Evolutionary conservation across 169 alveolate genomes (phyloP).

Genomic region (Perkinsus chesapeaki): DNA sequence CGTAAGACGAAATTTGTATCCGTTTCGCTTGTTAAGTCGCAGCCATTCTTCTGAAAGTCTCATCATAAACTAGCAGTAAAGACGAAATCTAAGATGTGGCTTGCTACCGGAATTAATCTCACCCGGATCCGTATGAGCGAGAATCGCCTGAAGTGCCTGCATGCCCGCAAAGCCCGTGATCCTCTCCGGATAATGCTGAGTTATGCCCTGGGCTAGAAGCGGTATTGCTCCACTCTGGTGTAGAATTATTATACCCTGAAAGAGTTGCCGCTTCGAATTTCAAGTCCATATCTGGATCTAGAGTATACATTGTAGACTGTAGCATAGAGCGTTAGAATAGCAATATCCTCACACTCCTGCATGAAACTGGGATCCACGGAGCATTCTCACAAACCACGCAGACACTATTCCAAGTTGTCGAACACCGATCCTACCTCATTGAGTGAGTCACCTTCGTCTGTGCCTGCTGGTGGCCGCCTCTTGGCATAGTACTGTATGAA

Average conservation of each 20-base stretch:
- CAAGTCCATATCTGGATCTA: no score
- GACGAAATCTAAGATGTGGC: not conserved
- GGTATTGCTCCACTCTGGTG: not conserved
- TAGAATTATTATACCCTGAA: not conserved
- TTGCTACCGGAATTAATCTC: not conserved
- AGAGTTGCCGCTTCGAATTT: not conserved
- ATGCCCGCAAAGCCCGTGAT: not conserved
- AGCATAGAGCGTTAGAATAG: no score
- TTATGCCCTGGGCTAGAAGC: not conserved
- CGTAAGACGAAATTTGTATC: no score
- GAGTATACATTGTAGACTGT: no score
- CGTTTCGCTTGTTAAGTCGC: no score
- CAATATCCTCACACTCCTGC: not conserved
- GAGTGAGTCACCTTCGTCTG: not conserved
- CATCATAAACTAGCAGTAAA: not conserved
- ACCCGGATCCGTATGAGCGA: not conserved
- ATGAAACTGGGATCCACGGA: not conserved
- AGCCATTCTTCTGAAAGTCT: no score
- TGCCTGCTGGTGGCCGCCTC: not conserved
- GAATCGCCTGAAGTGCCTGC: not conserved
- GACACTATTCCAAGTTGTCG: not conserved
- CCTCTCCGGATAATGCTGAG: not conserved
- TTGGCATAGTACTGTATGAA: not conserved
- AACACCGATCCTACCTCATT: not conserved
- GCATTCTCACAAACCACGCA: not conserved